These are phyloP conservation scores for Talaromyces verruculosus DNA, from an alignment of 2,329 filamentous ascomycete species.

Conservation along the genomic window DNA sequence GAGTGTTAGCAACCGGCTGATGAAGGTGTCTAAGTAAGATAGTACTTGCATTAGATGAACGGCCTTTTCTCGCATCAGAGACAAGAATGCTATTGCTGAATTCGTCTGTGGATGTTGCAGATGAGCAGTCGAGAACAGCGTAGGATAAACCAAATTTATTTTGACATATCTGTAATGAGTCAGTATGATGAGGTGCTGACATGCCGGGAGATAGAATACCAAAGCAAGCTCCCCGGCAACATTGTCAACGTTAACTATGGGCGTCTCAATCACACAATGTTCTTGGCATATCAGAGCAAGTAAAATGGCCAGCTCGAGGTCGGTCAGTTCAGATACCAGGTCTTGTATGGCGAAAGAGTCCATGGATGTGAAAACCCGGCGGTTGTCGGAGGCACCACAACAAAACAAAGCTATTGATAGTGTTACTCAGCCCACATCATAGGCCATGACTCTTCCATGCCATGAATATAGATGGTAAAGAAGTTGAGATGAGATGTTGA, in stretches of 20 bases:
- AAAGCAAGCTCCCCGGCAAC: constrained; percentile 73
- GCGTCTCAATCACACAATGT: constrained; percentile 84
- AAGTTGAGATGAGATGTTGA: constrained; percentile 2
- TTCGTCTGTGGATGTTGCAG: constrained; percentile 74
- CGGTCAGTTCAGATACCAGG: constrained; percentile 75
- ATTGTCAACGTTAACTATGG: constrained; percentile 60
- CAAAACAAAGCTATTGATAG: no score
- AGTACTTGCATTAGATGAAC: neutral
- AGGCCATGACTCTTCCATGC: neutral
- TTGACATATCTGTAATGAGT: constrained; percentile 56
- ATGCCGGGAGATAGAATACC: constrained; percentile 47
- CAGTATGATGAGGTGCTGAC: neutral
- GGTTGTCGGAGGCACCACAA: neutral
- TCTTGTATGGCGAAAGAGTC: constrained; percentile 62
- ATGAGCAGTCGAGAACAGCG: constrained; percentile 69
- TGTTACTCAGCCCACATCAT: neutral
- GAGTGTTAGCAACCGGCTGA: neutral
- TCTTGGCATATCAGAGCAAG: constrained; percentile 78
- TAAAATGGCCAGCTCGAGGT: constrained; percentile 82
- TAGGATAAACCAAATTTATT: constrained; percentile 72
- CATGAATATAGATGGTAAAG: neutral
- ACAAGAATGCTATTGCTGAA: constrained; percentile 70
- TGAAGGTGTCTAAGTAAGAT: neutral
- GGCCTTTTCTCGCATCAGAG: constrained; percentile 29
- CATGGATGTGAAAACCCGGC: constrained; percentile 48